Percentiles rank a stretch among this genome's conserved stretches.
phyloP scores from a whole-genome alignment of 2,329 filamentous ascomycete genomes.

The Stagonosporopsis chrysanthemi region DNA sequence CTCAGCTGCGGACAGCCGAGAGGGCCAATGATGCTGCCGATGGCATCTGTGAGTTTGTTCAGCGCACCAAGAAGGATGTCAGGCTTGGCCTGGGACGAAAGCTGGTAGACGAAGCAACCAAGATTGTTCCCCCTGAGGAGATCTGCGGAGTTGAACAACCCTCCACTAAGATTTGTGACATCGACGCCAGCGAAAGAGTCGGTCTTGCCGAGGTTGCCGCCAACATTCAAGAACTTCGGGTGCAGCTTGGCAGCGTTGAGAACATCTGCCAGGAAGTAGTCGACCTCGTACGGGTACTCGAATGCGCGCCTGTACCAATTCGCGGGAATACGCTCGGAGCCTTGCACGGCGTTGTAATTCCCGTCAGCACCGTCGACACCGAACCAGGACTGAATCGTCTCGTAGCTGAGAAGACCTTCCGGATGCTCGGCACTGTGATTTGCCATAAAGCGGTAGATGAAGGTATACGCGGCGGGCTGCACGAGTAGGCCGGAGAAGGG shows the following conservation, averaged over 20 bases:
- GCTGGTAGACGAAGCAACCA: slow-evolving; percentile 27
- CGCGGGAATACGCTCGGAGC: slow-evolving; percentile 28
- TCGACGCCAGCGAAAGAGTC: slow-evolving; percentile 34
- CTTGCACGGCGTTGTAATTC: slow-evolving; percentile 29
- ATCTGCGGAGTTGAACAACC: slow-evolving; percentile 24
- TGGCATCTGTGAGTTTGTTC: slow-evolving; percentile 21
- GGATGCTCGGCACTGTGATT: slow-evolving; percentile 33
- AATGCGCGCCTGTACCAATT: slow-evolving; percentile 35
- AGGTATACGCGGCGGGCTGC: slow-evolving; percentile 37
- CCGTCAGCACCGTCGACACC: slow-evolving; percentile 26
- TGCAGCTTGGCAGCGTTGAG: slow-evolving; percentile 29
- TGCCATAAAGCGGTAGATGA: slow-evolving; percentile 39
- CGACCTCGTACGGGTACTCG: slow-evolving; percentile 31
- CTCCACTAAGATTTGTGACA: slow-evolving; percentile 25
- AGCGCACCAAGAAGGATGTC: slow-evolving; percentile 29
- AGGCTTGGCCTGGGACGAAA: slow-evolving; percentile 32
- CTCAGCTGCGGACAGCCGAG: slow-evolving; percentile 29
- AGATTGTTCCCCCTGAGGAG: slow-evolving; percentile 28
- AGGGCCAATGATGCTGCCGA: slow-evolving; percentile 23
- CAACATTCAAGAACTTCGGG: slow-evolving; percentile 33
- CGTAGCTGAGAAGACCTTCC: slow-evolving; percentile 22
- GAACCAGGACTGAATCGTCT: slow-evolving; percentile 34
- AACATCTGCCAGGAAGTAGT: slow-evolving; percentile 31
- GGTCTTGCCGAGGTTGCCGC: slow-evolving; percentile 33
- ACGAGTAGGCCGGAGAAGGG: slow-evolving; percentile 34